Evolutionary conservation across 148 eudicot genomes (phyloP).

Genomic region (Salicornia ramosissima): DNA sequence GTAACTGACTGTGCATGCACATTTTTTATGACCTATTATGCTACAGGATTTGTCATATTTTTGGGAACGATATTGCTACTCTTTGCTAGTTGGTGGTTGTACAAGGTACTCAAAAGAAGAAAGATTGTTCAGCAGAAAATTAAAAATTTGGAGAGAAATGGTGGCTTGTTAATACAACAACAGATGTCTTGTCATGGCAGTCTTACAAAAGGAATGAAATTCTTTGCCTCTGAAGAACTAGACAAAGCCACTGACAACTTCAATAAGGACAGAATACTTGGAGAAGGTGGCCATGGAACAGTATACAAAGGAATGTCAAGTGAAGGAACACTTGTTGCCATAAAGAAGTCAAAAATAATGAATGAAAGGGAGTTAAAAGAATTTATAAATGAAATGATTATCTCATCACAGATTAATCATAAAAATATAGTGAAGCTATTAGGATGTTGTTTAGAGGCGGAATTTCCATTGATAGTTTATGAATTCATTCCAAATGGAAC

Average conservation of each 20-base stretch:
- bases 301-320: constrained; percentile 40
- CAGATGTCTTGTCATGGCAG: constrained; percentile 27
- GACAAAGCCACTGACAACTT: constrained; percentile 34
- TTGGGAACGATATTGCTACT: constrained; percentile 25
- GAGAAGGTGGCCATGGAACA: constrained; percentile 40
- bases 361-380: constrained; percentile 22
- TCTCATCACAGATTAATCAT: constrained; percentile 35
- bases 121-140: constrained; percentile 15
- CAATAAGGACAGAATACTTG: constrained; percentile 28
- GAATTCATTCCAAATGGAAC: constrained; percentile 34
- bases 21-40: not conserved
- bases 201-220: constrained; percentile 17
- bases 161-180: constrained; percentile 31
- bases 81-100: constrained; percentile 19
- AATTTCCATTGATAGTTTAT: constrained; percentile 33
- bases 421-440: constrained; percentile 35
- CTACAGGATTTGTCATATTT: constrained; percentile 19
- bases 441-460: constrained; percentile 29
- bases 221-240: constrained; percentile 26
- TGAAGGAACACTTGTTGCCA: constrained; percentile 37
- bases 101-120: constrained; percentile 10
- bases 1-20: not conserved
- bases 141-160: constrained; percentile 31
- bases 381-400: constrained; percentile 37
- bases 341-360: constrained; percentile 30